phyloP scores from a whole-genome alignment of 148 eudicot species.

The Pharnaceum exiguum region DNA sequence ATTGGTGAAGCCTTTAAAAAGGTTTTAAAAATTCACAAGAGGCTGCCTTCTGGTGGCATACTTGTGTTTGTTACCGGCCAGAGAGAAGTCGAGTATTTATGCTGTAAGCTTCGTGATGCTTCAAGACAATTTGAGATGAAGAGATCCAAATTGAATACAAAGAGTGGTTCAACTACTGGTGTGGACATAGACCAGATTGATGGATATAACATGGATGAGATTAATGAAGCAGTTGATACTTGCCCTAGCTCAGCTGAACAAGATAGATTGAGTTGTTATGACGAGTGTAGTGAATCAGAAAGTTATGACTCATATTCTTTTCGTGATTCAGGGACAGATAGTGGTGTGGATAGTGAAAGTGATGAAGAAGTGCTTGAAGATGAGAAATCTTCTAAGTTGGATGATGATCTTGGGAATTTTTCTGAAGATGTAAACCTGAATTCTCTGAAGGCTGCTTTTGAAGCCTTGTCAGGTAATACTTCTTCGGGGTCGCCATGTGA shows the following conservation, averaged over 20 bases:
- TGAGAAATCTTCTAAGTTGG: constrained; percentile 18
- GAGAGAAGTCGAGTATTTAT: constrained; percentile 81
- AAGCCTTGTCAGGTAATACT: constrained; percentile 51
- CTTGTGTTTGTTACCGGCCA: constrained; percentile 93
- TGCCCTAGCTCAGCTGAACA: constrained; percentile 30
- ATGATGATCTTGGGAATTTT: constrained; percentile 23
- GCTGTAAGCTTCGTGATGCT: constrained; percentile 66
- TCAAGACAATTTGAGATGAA: constrained; percentile 43
- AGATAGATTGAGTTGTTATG: constrained; percentile 52
- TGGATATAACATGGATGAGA: constrained; percentile 54
- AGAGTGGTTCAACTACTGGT: constrained; percentile 18
- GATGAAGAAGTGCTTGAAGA: constrained; percentile 29
- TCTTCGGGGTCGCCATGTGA: constrained; percentile 17
- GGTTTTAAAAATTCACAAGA: constrained; percentile 86
- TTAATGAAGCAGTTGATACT: constrained; percentile 72
- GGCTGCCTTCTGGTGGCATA: constrained; percentile 85
- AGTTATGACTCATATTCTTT: constrained; percentile 45
- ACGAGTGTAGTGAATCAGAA: constrained; percentile 46
- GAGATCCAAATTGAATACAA: constrained; percentile 15
- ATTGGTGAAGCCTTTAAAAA: constrained; percentile 85
- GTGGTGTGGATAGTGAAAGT: constrained; percentile 49
- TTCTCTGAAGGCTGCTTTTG: constrained; percentile 72
- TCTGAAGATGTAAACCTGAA: constrained; percentile 34
- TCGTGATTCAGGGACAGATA: constrained; percentile 42
- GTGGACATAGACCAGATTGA: constrained; percentile 27